Conservation (phyloP, 305 asterid species). For the Nicotiana rustica region DNA sequence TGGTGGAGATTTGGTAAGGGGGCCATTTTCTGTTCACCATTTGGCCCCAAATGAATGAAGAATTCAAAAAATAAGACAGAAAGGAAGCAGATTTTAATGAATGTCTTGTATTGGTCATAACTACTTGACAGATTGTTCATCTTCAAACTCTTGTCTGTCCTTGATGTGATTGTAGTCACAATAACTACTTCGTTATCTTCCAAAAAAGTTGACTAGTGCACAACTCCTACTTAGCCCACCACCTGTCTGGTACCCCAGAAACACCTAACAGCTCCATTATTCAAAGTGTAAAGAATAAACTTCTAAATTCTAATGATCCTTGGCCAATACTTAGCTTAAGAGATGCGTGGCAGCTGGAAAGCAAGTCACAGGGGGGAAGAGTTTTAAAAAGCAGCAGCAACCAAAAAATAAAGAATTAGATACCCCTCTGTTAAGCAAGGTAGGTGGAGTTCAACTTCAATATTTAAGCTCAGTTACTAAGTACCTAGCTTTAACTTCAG, state of each 20-base stretch:
- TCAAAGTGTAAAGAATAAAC: background rate
- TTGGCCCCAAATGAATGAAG: background rate
- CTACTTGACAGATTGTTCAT: constrained; percentile 5
- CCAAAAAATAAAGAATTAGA: constrained; percentile 2
- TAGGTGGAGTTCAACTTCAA: background rate
- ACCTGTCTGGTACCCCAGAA: background rate
- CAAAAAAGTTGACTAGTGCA: background rate
- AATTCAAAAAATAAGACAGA: background rate
- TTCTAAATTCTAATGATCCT: background rate
- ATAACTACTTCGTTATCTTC: no score
- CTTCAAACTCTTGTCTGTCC: background rate
- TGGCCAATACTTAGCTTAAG: background rate
- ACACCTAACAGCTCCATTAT: background rate
- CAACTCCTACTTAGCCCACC: background rate
- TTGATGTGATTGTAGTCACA: background rate
- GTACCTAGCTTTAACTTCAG: background rate
- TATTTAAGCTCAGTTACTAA: background rate
- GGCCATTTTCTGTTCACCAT: background rate
- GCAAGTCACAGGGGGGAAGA: background rate
- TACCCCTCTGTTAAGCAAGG: background rate
- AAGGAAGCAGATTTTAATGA: background rate
- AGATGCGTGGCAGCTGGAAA: background rate
- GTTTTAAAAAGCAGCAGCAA: background rate
- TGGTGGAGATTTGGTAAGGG: constrained; percentile 10
- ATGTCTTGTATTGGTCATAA: background rate